Evolutionary conservation across 768 basidiomycete species (phyloP).

Genomic region (Chalciporus sphaerocephalus): DNA sequence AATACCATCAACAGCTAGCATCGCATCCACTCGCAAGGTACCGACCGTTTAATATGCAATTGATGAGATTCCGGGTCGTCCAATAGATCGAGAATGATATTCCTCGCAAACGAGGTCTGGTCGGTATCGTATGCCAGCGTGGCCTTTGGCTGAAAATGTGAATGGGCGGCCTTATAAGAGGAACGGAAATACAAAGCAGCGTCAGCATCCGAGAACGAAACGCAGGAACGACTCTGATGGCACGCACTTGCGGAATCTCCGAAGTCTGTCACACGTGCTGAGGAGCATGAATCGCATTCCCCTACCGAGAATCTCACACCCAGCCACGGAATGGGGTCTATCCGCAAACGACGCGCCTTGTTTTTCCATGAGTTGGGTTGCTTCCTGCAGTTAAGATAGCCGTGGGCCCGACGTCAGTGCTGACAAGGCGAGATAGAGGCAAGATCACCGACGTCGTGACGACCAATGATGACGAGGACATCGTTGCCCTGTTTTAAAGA

Average conservation of each 20-base stretch:
- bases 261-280: constrained; percentile 51
- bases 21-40: constrained; percentile 13
- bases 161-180: constrained; percentile 43
- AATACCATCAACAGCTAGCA: fast-evolving
- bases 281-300: constrained; percentile 55
- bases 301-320: constrained; percentile 52
- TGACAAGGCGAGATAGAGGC: too few species aligned
- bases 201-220: too few species aligned
- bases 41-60: constrained; percentile 34
- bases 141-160: constrained; percentile 48
- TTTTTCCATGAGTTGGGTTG: constrained; percentile 57
- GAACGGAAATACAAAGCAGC: too few species aligned
- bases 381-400: too few species aligned
- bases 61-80: constrained; percentile 22
- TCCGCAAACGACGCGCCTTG: constrained; percentile 50
- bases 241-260: constrained; percentile 49
- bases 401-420: not conserved
- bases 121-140: constrained; percentile 43
- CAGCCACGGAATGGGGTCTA: constrained; percentile 49
- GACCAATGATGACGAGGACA: constrained; percentile 24
- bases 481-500: constrained; percentile 23
- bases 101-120: constrained; percentile 36
- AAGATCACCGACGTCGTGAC: constrained; percentile 15
- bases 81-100: constrained; percentile 20
- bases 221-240: too few species aligned